A percentile compares a stretch with the other conserved stretches of the same genome.
phyloP scores from a whole-genome alignment of 805 yeast species.

The Ogataea haglerorum region DNA sequence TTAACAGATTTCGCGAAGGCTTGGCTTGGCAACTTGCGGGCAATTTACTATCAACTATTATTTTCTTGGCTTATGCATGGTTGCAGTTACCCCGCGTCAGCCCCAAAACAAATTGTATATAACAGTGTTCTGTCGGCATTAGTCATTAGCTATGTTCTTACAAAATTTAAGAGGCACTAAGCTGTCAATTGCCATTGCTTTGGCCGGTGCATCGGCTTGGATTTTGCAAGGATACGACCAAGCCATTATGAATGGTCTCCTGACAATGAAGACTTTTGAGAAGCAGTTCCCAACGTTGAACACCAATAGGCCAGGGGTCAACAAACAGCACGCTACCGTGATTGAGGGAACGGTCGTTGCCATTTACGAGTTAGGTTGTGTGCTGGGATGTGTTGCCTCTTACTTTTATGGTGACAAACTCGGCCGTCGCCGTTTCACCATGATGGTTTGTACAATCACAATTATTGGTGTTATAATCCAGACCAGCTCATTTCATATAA shows the following conservation, averaged over 20 bases:
- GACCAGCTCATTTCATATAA: not conserved
- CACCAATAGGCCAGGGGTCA: not conserved
- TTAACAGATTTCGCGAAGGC: not conserved
- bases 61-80: no score
- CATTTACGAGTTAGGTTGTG: not conserved
- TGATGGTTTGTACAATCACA: not conserved
- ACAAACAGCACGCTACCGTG: slow-evolving; percentile 7
- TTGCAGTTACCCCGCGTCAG: no score
- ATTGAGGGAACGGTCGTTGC: not conserved
- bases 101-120: no score
- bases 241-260: slow-evolving; percentile 41
- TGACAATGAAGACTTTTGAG: slow-evolving; percentile 4
- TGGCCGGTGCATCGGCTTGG: slow-evolving; percentile 3
- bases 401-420: not conserved
- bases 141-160: not conserved
- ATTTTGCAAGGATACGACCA: slow-evolving; percentile 39
- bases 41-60: no score
- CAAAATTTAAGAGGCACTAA: not conserved
- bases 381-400: not conserved
- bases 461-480: not conserved
- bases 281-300: slow-evolving; percentile 1
- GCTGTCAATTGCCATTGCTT: not conserved
- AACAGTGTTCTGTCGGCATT: no score
- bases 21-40: not conserved
- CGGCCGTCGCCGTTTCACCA: not conserved